A percentile compares a stretch with the other conserved stretches of the same genome.
Evolutionary conservation across 352 stramenopile species (phyloP).

Genomic region (Globisporangium nodosum): DNA sequence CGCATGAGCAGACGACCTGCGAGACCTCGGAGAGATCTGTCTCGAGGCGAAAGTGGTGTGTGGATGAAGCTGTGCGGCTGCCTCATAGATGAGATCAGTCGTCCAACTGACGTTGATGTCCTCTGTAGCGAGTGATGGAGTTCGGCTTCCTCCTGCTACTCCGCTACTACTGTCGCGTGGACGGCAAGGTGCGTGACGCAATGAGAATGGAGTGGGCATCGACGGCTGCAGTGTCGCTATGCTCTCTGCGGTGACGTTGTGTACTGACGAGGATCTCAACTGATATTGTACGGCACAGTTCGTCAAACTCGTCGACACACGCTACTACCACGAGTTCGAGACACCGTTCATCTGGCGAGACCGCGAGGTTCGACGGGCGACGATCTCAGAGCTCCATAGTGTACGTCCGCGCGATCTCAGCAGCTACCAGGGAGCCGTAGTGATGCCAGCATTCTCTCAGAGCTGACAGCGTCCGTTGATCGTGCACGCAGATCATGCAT

Average conservation of each 20-base stretch:
- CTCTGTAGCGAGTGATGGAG: constrained; percentile 42
- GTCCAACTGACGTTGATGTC: background rate
- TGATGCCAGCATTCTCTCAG: background rate
- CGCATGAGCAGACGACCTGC: constrained; percentile 41
- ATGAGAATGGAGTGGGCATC: too few species aligned
- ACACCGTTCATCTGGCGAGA: constrained; percentile 49
- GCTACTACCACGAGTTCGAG: constrained; percentile 65
- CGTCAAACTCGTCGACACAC: constrained; percentile 42
- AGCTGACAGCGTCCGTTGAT: background rate
- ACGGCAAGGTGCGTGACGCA: constrained; percentile 36
- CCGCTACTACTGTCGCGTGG: constrained; percentile 56
- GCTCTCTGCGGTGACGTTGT: background rate
- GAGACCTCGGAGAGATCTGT: constrained; percentile 60
- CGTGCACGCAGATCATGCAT: constrained; percentile 6
- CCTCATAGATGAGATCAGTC: background rate
- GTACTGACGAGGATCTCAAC: background rate
- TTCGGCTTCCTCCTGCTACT: constrained; percentile 64
- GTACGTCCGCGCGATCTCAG: constrained; percentile 15
- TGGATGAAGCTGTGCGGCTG: background rate
- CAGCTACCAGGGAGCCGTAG: too few species aligned
- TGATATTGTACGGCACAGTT: constrained; percentile 13
- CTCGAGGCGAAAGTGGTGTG: constrained; percentile 50
- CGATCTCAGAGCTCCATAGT: constrained; percentile 26
- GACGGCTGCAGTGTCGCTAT: background rate
- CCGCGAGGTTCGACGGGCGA: constrained; percentile 35